Percentiles rank a stretch among this genome's conserved stretches.
phyloP scores from a whole-genome alignment of 768 basidiomycete genomes.

The Rhizopogon roseolus region DNA sequence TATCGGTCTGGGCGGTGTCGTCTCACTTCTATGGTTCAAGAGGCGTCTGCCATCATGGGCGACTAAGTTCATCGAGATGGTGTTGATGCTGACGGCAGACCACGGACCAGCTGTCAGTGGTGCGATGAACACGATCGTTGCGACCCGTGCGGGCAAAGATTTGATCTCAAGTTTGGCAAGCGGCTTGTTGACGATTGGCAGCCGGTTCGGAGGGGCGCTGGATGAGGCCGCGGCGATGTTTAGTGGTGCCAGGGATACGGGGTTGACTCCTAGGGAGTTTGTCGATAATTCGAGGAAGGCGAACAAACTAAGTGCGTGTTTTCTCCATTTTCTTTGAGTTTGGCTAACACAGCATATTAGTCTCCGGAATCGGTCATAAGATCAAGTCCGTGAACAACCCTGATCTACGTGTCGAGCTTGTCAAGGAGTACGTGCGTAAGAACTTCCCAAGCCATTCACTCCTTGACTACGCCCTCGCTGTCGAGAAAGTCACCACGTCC shows the following conservation, averaged over 20 bases:
- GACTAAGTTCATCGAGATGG: constrained; percentile 99
- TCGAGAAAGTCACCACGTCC: constrained; percentile 94
- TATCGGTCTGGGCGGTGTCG: constrained; percentile 95
- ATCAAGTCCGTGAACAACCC: constrained; percentile 99
- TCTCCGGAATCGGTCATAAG: constrained; percentile 99
- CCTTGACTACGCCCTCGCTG: constrained; percentile 92
- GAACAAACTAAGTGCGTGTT: constrained; percentile 81
- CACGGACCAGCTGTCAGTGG: constrained; percentile 97
- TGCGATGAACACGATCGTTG: constrained; percentile 99
- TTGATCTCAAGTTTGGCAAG: constrained; percentile 94
- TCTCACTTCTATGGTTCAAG: constrained; percentile 97
- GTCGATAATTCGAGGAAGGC: constrained; percentile 90
- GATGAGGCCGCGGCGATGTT: constrained; percentile 98
- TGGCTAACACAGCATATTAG: constrained; percentile 27
- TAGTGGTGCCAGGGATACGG: constrained; percentile 85
- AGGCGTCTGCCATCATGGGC: constrained; percentile 88
- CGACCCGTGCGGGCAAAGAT: constrained; percentile 98
- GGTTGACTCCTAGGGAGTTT: constrained; percentile 96
- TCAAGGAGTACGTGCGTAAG: constrained; percentile 93
- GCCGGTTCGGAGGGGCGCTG: constrained; percentile 96
- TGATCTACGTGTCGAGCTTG: constrained; percentile 86
- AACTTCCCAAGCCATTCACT: constrained; percentile 94
- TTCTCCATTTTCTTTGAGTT: neutral
- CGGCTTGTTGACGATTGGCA: constrained; percentile 95
- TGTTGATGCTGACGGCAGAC: constrained; percentile 97